Evolutionary conservation across 2,329 filamentous ascomycete species (phyloP), one percentile per base, ranked within the genome.

Genomic region (Juglanconis juglandina): DNA sequence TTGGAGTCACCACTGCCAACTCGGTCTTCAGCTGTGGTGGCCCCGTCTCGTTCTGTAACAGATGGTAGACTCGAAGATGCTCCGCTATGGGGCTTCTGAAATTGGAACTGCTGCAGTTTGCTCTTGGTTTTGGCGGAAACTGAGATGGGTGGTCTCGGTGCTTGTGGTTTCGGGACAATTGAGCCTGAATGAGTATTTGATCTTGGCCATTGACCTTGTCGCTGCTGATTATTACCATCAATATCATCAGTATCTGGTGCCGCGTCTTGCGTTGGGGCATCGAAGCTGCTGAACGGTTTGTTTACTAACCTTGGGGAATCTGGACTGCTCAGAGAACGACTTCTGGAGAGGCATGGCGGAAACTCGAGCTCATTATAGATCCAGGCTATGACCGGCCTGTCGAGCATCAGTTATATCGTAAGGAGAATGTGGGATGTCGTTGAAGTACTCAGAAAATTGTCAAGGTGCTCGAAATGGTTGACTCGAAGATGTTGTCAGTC

Each of bases 121-220:
- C 76, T 83, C 68, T 84, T 87, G 10, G 86, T 86, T 8, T 76
- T 77, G 37, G 83, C 78, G 44, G 86, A 87, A 11, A 86, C 76
- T 17, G 81, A 79, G 37, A 78, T 75, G 6, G 80, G 71, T 32
- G 61, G 61, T 24, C 51, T 52, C 33, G 54, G 30, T n/a, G 54
- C 32, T 47, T n/a, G 47, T 42, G 76, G 75, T 42, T 72, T 75
- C 10, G 69, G 70, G 44, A 78, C 70, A 47, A 70, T 72, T 34
- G 74, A 56, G 39, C 68, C 72, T 42, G 72, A 72, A 68, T 83
- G 77, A 68, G 80, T 84, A 65, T 78, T 81, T 35, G 81, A 79
- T 67, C 83, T 78, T 67, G 80, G 78, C 83, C 83, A 86, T 68
- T 77, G 76, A 53, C 73, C 72, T 60, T 75, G 73, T 44, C 76